These are phyloP conservation scores for Penstemon davidsonii DNA, from an alignment of 257 asterid species.

Conservation along the genomic window DNA sequence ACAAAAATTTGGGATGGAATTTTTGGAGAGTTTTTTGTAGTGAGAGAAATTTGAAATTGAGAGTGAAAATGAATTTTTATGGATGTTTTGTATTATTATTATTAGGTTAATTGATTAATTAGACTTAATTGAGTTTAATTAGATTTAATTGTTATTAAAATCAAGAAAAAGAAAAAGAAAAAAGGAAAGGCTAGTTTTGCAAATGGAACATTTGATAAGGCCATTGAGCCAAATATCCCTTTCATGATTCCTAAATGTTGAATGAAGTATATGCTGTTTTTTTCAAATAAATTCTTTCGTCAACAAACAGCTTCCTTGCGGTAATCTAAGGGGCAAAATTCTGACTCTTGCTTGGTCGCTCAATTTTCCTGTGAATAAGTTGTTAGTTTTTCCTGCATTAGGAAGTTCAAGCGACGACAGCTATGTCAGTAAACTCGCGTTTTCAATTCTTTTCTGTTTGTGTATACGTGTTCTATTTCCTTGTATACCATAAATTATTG, in stretches of 20 bases:
- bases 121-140: no score
- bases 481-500: neutral
- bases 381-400: conserved; percentile 96
- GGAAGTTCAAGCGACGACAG: conserved; percentile 92
- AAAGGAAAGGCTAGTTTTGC: no score
- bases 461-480: neutral
- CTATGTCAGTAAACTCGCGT: conserved; percentile 60
- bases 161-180: no score
- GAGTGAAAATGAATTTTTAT: no score
- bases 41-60: no score
- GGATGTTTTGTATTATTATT: no score
- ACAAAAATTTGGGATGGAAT: no score
- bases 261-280: neutral
- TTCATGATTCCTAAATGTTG: neutral
- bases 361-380: conserved; percentile 80
- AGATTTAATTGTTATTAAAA: no score
- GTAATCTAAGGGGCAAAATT: conserved; percentile 79
- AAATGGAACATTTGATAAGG: no score
- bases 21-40: no score
- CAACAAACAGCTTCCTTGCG: conserved; percentile 77
- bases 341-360: conserved; percentile 88
- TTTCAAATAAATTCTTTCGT: neutral
- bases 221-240: neutral
- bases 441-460: conserved; percentile 2
- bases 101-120: no score